Conservation (phyloP, 1,284 basidiomycete species). For the Peniophora sp. region DNA sequence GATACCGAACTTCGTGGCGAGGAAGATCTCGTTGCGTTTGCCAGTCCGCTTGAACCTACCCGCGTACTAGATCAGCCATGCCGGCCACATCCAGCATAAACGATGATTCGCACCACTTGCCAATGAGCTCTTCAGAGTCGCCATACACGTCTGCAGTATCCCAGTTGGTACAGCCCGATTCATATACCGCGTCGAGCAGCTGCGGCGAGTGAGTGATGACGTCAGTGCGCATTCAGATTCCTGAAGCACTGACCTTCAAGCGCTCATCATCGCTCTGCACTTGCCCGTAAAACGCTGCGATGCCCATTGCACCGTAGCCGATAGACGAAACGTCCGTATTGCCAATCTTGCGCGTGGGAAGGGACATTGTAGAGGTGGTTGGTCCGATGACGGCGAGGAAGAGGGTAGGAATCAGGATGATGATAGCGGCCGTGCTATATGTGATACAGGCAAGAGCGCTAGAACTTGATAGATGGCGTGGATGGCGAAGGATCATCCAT, state of each 20-base stretch:
- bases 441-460: too few species aligned
- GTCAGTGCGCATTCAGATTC: neutral
- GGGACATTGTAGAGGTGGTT: neutral
- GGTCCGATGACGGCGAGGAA: too few species aligned
- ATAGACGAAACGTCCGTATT: slow-evolving; percentile 15
- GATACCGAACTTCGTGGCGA: slow-evolving; percentile 38
- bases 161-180: slow-evolving; percentile 20
- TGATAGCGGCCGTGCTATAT: too few species aligned
- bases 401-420: too few species aligned
- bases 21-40: slow-evolving; percentile 34
- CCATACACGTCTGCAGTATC: slow-evolving; percentile 23
- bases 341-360: slow-evolving; percentile 19
- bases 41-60: slow-evolving; percentile 28
- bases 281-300: slow-evolving; percentile 18
- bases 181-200: slow-evolving; percentile 21
- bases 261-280: slow-evolving; percentile 17
- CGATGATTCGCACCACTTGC: slow-evolving; percentile 17
- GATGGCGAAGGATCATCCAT: too few species aligned
- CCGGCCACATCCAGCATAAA: neutral
- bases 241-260: slow-evolving; percentile 13
- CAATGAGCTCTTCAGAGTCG: slow-evolving; percentile 19
- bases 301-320: slow-evolving; percentile 21
- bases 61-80: neutral
- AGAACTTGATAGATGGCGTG: too few species aligned
- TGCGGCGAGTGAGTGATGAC: slow-evolving; percentile 3